These are phyloP conservation scores for Annulohypoxylon stygium DNA, from an alignment of 495 filamentous ascomycete genomes.

Conservation along the genomic window DNA sequence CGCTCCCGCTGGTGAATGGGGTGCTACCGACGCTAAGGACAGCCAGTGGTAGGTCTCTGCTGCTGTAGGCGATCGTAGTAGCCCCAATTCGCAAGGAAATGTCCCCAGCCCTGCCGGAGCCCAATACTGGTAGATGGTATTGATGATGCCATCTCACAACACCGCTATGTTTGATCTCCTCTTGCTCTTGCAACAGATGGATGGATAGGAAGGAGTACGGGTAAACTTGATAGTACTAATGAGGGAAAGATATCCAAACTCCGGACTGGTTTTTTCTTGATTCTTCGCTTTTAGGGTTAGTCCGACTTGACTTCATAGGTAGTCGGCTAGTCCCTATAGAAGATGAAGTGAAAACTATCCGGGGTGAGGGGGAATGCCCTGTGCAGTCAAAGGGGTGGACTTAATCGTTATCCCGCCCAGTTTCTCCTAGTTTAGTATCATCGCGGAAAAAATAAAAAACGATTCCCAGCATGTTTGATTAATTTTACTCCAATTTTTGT, in stretches of 20 bases:
- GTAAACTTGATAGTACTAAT: conserved; percentile 81
- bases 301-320: conserved; percentile 18
- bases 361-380: conserved; percentile 88
- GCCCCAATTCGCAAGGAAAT: neutral
- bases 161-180: conserved; percentile 23
- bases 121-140: conserved; percentile 13
- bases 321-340: conserved; percentile 58
- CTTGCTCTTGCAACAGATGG: conserved; percentile 22
- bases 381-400: conserved; percentile 72
- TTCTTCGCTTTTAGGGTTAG: conserved; percentile 9
- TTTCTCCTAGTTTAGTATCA: conserved; percentile 49
- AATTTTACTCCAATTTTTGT: neutral
- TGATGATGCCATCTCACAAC: conserved; percentile 3
- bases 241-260: conserved; percentile 93
- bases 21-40: conserved; percentile 67
- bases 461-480: conserved; percentile 36
- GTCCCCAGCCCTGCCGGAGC: neutral
- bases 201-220: conserved; percentile 47
- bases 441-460: conserved; percentile 23
- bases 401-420: conserved; percentile 66
- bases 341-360: conserved; percentile 1
- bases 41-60: conserved; percentile 74
- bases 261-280: conserved; percentile 50
- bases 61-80: neutral
- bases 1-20: conserved; percentile 75